Evolutionary conservation across 495 filamentous ascomycete genomes (phyloP).

Genomic region (Gamarada debralockiae): DNA sequence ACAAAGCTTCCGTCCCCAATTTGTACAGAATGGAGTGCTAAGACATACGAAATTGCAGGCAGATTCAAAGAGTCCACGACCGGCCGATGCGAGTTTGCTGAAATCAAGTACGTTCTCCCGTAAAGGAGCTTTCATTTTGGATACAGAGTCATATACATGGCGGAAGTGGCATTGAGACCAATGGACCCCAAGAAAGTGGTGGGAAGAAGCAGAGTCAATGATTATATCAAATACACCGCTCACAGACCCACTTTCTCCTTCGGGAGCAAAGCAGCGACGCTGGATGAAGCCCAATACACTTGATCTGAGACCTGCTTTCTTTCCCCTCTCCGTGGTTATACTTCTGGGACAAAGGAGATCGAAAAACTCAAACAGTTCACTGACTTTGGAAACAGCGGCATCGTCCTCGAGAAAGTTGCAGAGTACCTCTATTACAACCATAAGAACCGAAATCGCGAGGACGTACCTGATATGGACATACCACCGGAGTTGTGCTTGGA

Average conservation of each 20-base stretch:
- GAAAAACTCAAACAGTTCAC: not conserved
- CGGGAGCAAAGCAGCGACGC: conserved; percentile 26
- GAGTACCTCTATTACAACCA: conserved; percentile 91
- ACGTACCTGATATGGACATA: conserved; percentile 89
- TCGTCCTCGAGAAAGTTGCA: conserved; percentile 84
- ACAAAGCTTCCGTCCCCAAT: not conserved
- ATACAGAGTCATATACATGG: no score
- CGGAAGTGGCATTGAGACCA: no score
- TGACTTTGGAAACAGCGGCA: conserved; percentile 46
- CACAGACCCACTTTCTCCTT: conserved; percentile 23
- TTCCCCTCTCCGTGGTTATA: no score
- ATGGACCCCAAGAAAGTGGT: no score
- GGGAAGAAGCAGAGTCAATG: conserved; percentile 12
- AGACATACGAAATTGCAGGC: conserved; percentile 38
- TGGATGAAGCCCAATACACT: conserved; percentile 54
- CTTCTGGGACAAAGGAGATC: not conserved
- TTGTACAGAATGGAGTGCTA: no score
- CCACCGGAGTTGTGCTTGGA: conserved; percentile 73
- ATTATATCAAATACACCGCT: conserved; percentile 23
- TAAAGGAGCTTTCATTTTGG: no score
- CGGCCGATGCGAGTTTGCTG: conserved; percentile 63
- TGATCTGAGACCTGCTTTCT: conserved; percentile 46
- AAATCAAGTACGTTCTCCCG: conserved; percentile 60
- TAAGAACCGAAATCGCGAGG: conserved; percentile 67
- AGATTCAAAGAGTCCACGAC: conserved; percentile 66